Conservation (phyloP, 805 yeast genomes). For the Schizosaccharomyces lindneri region DNA sequence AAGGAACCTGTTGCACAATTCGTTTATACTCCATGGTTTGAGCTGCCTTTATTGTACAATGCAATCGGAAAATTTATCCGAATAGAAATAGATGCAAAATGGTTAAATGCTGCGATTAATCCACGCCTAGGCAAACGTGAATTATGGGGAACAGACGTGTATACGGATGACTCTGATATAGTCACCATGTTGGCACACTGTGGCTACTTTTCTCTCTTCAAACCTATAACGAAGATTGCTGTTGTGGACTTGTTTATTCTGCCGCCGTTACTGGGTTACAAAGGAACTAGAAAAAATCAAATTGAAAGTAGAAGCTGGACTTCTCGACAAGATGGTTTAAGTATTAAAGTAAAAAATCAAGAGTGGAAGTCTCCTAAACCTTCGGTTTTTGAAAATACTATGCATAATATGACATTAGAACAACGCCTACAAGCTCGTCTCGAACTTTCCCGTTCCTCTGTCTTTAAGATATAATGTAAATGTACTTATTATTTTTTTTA, state of each 20-base stretch:
- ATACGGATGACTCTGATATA: slow-evolving; percentile 82
- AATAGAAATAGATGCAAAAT: not conserved
- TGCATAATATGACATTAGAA: not conserved
- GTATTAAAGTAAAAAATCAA: slow-evolving; percentile 17
- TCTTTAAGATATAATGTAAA: not conserved
- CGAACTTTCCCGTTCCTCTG: not conserved
- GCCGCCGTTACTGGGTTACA: slow-evolving; percentile 42
- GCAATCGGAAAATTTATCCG: not conserved
- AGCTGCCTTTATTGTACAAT: not conserved
- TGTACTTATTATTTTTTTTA: not conserved
- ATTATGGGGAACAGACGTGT: slow-evolving; percentile 79
- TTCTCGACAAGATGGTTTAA: slow-evolving; percentile 52
- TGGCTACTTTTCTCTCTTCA: slow-evolving; percentile 27
- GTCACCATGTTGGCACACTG: slow-evolving; percentile 49
- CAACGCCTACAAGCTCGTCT: not conserved
- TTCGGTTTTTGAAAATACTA: not conserved
- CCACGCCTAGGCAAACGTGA: slow-evolving; percentile 7
- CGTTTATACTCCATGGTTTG: not conserved
- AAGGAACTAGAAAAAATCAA: slow-evolving; percentile 42
- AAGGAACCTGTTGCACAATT: not conserved
- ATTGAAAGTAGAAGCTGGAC: slow-evolving; percentile 57
- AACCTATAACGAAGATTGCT: slow-evolving; percentile 9
- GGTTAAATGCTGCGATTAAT: not conserved
- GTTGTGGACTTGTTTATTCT: slow-evolving; percentile 35
- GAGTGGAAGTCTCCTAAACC: not conserved